Conservation (phyloP, 768 basidiomycete species). For the Pisolithus albus region DNA sequence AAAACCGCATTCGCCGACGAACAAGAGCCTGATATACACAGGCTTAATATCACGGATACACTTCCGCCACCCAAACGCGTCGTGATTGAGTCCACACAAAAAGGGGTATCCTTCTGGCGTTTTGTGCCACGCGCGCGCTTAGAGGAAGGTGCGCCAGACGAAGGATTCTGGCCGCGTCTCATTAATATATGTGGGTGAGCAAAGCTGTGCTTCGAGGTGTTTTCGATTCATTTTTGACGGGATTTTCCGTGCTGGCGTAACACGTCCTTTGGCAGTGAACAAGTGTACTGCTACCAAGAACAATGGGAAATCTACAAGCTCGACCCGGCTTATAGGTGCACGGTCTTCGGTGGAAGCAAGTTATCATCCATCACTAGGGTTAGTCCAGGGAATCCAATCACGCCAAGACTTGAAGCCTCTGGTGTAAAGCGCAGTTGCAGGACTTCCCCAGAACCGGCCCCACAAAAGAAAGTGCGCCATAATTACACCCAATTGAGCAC, state of each 20-base stretch:
- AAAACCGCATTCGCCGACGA: slow-evolving; percentile 44
- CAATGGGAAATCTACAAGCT: slow-evolving; percentile 87
- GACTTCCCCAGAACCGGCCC: slow-evolving; percentile 16
- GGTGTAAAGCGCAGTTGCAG: slow-evolving; percentile 23
- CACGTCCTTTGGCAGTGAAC: slow-evolving; percentile 32
- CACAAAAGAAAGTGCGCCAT: slow-evolving; percentile 25
- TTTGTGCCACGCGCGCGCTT: slow-evolving; percentile 67
- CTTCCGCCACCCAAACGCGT: slow-evolving; percentile 59
- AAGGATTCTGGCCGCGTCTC: slow-evolving; percentile 65
- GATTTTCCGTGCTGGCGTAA: slow-evolving; percentile 8
- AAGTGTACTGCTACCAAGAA: slow-evolving; percentile 53
- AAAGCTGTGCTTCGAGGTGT: neutral
- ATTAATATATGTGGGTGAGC: slow-evolving; percentile 67
- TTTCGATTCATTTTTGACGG: neutral
- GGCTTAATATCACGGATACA: slow-evolving; percentile 40
- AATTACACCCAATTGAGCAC: slow-evolving; percentile 1
- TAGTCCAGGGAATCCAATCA: slow-evolving; percentile 8
- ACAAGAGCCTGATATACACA: slow-evolving; percentile 32
- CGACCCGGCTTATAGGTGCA: slow-evolving; percentile 66
- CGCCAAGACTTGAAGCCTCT: slow-evolving; percentile 4
- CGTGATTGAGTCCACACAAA: slow-evolving; percentile 59
- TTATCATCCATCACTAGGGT: slow-evolving; percentile 18
- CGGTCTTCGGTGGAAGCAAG: slow-evolving; percentile 40
- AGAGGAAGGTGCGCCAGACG: slow-evolving; percentile 52
- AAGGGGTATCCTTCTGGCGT: slow-evolving; percentile 59